Conservation (phyloP, 2,329 filamentous ascomycete species). For the Ascomycota sp. region DNA sequence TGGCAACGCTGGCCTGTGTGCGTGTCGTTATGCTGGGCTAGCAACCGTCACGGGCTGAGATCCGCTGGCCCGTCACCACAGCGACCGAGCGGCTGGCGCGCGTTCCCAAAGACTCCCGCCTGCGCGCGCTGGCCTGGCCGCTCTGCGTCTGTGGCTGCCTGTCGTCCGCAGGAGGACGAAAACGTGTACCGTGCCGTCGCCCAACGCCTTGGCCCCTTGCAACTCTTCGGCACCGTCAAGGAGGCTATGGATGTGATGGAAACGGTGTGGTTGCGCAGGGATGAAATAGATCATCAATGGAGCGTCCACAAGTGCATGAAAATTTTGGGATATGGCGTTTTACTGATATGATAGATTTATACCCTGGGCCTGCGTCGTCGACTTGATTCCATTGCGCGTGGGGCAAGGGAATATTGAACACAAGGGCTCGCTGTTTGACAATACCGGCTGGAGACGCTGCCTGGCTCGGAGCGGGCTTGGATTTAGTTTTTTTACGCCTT, state of each 20-base stretch:
- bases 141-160: constrained; percentile 22
- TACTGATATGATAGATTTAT: constrained; percentile 18
- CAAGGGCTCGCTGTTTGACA: too few species aligned
- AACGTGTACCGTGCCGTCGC: constrained; percentile 20
- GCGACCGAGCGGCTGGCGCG: constrained; percentile 14
- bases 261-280: constrained; percentile 20
- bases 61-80: constrained; percentile 13
- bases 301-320: constrained; percentile 22
- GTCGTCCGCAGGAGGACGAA: constrained; percentile 18
- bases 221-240: constrained; percentile 23
- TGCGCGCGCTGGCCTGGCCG: constrained; percentile 19
- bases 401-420: too few species aligned
- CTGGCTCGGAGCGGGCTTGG: too few species aligned
- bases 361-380: too few species aligned
- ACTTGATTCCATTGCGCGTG: background rate
- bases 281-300: constrained; percentile 20
- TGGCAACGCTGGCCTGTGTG: constrained; percentile 26
- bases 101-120: constrained; percentile 10
- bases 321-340: constrained; percentile 17
- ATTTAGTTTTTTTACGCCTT: too few species aligned
- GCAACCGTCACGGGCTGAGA: constrained; percentile 24
- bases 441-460: too few species aligned
- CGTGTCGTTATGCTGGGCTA: constrained; percentile 27
- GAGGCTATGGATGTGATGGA: constrained; percentile 25
- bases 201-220: constrained; percentile 18